Percentiles rank a stretch among this genome's conserved stretches.
Conservation (phyloP, 164 flowering plant species). For the Houttuynia cordata region DNA sequence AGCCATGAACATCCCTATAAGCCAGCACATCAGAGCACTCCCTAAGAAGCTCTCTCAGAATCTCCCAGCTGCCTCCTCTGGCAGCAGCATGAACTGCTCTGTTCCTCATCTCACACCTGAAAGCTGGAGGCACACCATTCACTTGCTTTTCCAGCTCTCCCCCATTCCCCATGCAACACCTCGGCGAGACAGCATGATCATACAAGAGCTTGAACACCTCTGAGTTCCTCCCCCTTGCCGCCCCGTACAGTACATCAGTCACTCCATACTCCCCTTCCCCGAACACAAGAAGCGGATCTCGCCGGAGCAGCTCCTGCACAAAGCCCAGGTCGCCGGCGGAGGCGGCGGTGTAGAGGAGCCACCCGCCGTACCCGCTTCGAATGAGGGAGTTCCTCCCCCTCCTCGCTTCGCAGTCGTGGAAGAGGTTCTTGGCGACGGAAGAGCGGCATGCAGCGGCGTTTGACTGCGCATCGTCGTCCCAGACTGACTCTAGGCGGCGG, state of each 20-base stretch:
- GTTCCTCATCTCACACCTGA: constrained; percentile 57
- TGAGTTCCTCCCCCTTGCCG: constrained; percentile 64
- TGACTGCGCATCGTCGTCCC: constrained; percentile 70
- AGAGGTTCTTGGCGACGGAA: constrained; percentile 47
- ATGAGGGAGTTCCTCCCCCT: constrained; percentile 42
- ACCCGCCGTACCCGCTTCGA: constrained; percentile 85
- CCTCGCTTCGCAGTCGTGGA: constrained; percentile 38
- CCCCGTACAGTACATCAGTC: constrained; percentile 75
- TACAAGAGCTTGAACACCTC: constrained; percentile 64
- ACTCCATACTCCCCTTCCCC: constrained; percentile 93
- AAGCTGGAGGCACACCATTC: constrained; percentile 19
- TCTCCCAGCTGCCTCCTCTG: constrained; percentile 78
- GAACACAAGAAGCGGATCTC: constrained; percentile 62
- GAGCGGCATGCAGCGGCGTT: constrained; percentile 56
- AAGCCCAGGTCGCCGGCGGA: constrained; percentile 77
- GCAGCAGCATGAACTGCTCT: constrained; percentile 83
- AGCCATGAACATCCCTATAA: constrained; percentile 64
- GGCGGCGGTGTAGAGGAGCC: constrained; percentile 96
- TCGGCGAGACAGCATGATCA: constrained; percentile 27
- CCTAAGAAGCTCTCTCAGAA: constrained; percentile 47
- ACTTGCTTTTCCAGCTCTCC: constrained; percentile 18
- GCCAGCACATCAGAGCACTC: constrained; percentile 40
- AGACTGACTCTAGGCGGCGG: constrained; percentile 83
- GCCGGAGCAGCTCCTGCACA: constrained; percentile 43
- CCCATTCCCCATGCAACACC: constrained; percentile 11